These are phyloP conservation scores for Rhododendron williamsianum DNA, from an alignment of 148 eudicot species.

Conservation along the genomic window DNA sequence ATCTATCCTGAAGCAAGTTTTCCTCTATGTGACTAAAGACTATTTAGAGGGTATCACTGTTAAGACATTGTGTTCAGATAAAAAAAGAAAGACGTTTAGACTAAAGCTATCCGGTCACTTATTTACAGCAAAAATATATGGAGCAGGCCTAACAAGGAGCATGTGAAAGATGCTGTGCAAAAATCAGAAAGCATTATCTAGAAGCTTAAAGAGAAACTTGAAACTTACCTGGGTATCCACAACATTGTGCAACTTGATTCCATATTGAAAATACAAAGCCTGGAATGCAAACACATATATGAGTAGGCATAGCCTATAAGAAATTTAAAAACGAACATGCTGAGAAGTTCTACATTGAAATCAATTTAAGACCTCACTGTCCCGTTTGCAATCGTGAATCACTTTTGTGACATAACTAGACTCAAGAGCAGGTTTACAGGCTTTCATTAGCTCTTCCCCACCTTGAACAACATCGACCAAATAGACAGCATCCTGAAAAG, in stretches of 20 bases:
- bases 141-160: background rate
- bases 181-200: background rate
- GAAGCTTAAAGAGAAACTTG: background rate
- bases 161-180: background rate
- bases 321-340: background rate
- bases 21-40: too few species aligned
- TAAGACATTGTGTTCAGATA: too few species aligned
- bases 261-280: constrained; percentile 89
- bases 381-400: constrained; percentile 96
- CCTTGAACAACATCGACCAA: constrained; percentile 88
- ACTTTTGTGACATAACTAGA: constrained; percentile 85
- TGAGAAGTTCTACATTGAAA: constrained; percentile 12
- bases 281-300: constrained; percentile 19
- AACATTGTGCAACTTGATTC: constrained; percentile 84
- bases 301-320: background rate
- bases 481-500: constrained; percentile 89
- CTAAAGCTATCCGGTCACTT: too few species aligned
- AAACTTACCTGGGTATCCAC: constrained; percentile 83
- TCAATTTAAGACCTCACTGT: constrained; percentile 70
- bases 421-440: constrained; percentile 97
- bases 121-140: too few species aligned
- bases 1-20: too few species aligned
- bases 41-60: too few species aligned
- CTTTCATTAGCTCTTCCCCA: constrained; percentile 64
- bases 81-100: too few species aligned